Evolutionary conservation across 257 asterid genomes (phyloP).

Genomic region (Mitragyna speciosa): DNA sequence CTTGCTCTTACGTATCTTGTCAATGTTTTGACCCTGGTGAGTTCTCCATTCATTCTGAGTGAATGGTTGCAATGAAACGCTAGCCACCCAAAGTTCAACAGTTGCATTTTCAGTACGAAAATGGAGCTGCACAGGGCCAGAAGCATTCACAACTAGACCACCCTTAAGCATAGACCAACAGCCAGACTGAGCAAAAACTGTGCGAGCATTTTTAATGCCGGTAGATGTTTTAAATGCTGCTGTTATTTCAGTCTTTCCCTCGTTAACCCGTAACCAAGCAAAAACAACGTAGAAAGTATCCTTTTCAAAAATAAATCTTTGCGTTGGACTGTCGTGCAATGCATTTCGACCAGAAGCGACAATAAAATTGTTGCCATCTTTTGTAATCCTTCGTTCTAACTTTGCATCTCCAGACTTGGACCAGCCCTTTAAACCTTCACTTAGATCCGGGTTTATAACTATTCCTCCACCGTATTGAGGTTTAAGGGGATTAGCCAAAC

Average conservation of each 20-base stretch:
- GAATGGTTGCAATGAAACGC: conserved; percentile 66
- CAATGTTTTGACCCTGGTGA: conserved; percentile 43
- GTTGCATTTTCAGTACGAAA: conserved; percentile 34
- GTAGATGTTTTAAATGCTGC: conserved; percentile 38
- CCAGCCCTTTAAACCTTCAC: conserved; percentile 61
- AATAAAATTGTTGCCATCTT: conserved; percentile 48
- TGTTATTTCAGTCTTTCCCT: conserved; percentile 41
- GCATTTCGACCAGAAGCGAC: conserved; percentile 39
- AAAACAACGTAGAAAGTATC: conserved; percentile 54
- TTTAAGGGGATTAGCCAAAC: conserved; percentile 43
- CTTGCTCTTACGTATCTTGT: conserved; percentile 61
- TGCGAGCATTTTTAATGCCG: conserved; percentile 35
- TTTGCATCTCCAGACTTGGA: conserved; percentile 34
- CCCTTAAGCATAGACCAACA: conserved; percentile 77
- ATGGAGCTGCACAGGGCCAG: conserved; percentile 41
- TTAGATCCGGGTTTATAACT: conserved; percentile 52
- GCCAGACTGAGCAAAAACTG: conserved; percentile 40
- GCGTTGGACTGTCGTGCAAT: conserved; percentile 39
- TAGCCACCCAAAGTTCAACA: conserved; percentile 52
- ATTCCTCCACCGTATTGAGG: conserved; percentile 71
- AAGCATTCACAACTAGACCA: conserved; percentile 38
- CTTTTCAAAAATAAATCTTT: conserved; percentile 34
- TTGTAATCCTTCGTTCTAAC: conserved; percentile 25
- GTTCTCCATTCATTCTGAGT: conserved; percentile 53
- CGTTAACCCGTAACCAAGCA: conserved; percentile 68